These are phyloP conservation scores for Eucalyptus polybractea DNA, from an alignment of 345 rosid species.

Conservation along the genomic window DNA sequence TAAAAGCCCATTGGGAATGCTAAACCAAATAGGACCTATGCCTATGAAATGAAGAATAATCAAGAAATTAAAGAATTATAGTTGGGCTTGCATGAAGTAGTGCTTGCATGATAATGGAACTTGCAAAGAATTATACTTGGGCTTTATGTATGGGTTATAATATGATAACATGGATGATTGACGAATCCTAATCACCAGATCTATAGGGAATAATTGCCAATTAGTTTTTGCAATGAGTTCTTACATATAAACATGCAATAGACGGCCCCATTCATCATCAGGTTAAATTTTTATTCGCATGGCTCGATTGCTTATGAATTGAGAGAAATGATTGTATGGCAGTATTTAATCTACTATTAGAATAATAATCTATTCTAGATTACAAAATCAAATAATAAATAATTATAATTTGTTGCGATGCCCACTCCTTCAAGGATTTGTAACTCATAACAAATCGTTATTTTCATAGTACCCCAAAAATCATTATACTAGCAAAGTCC, in stretches of 20 bases:
- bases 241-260: not conserved
- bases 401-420: fast-evolving
- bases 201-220: not conserved
- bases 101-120: not conserved
- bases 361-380: fast-evolving
- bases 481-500: not conserved
- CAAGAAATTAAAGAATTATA: not conserved
- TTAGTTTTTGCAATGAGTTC: not conserved
- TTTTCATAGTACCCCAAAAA: no score
- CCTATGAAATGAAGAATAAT: not conserved
- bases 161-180: not conserved
- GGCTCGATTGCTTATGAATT: not conserved
- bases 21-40: fast-evolving
- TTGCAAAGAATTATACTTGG: not conserved
- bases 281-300: not conserved
- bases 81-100: not conserved
- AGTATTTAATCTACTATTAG: fast-evolving
- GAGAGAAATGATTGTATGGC: fast-evolving
- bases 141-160: not conserved
- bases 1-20: no score
- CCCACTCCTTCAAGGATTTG: no score
- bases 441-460: no score
- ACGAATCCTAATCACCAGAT: not conserved
- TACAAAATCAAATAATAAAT: no score
- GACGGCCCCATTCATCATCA: not conserved